These are phyloP conservation scores for Backusella sp. DNA, from an alignment of 192 early-diverging fungal genomes.

Conservation along the genomic window DNA sequence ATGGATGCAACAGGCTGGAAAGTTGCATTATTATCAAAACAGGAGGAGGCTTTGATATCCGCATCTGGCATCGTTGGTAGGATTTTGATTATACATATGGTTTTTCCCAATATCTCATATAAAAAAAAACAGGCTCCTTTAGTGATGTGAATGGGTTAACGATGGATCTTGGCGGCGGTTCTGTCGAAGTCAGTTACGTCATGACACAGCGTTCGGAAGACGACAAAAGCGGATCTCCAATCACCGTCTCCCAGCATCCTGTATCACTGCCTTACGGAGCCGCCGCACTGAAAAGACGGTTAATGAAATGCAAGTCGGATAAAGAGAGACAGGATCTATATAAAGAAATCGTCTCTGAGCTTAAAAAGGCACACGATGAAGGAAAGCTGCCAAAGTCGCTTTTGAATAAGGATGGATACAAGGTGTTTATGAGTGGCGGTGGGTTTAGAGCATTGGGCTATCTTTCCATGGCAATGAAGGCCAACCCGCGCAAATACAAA, in stretches of 20 bases:
- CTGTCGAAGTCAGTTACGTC: constrained; percentile 56
- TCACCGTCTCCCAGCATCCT: constrained; percentile 21
- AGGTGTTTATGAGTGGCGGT: constrained; percentile 54
- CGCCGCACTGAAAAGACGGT: constrained; percentile 41
- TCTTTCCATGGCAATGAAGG: constrained; percentile 47
- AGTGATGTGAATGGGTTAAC: constrained; percentile 49
- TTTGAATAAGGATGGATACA: constrained; percentile 35
- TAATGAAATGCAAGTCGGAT: constrained; percentile 33
- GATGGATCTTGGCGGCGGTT: constrained; percentile 61
- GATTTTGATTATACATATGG: no score
- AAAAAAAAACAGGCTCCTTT: constrained; percentile 39
- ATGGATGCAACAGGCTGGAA: constrained; percentile 41
- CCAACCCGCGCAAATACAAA: constrained; percentile 12
- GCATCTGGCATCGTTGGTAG: constrained; percentile 52
- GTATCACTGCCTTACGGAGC: constrained; percentile 54
- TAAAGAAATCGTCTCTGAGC: constrained; percentile 32
- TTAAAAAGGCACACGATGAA: constrained; percentile 34
- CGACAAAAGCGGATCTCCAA: constrained; percentile 13
- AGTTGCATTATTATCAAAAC: constrained; percentile 39
- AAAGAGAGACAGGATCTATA: constrained; percentile 20
- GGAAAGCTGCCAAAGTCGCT: constrained; percentile 12
- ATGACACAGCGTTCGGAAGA: not conserved
- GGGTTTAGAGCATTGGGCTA: constrained; percentile 55
- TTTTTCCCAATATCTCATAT: no score
- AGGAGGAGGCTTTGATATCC: constrained; percentile 51